Base-by-base conservation (phyloP, 2,329 filamentous ascomycete genomes). In the Arthrobotrys sinensis region DNA sequence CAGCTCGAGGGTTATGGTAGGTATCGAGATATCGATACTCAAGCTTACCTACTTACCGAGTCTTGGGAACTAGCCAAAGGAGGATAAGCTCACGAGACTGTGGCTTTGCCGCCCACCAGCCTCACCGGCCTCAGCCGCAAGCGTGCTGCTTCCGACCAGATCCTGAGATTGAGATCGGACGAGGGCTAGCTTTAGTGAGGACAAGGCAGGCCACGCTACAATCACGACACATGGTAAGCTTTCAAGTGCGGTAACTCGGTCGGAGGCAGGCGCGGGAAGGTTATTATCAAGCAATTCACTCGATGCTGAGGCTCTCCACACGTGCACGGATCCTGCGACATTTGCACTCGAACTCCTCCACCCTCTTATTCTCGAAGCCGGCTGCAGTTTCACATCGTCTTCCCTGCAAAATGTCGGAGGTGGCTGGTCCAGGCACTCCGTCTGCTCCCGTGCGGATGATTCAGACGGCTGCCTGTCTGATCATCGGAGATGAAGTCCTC, bases 401-500 rank as follows among this genome's bases (percentile, higher is more conserved):
- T 72, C 81, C 76, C 32, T 73, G 80, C 76, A 83, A 82, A 36
- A 57, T 69, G 55, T 83, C 87, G 76, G 72, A 83, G 80, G 87
- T 48, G 28, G 24, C 14, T 40, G 11, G 8, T n/a, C 38, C 28
- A 32, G 40, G 32, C 14, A 50, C 10, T 10, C n/a, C 21, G 10
- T n/a, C 67, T 24, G 36, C 62, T 34, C 46, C 71, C 38, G 16
- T 52, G 24, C 66, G 73, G 66, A 77, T 77, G 73, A 96, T 98
- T 81, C 91, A 93, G 83, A 97, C 94, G 55, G 96, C 95, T 10
- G 95, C 92, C 71, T 97, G 93, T 84, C 86, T 98, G 80, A 94
- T 99, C 77, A 98, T 99, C 82, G 95, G 95, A n/a, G 95, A 98
- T 85, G 95, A 97, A 85, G 94, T 98, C 4, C 87, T 98, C 3